A percentile compares a stretch with the other conserved stretches of the same genome.
phyloP scores from a whole-genome alignment of 2,329 filamentous ascomycete genomes.

The Bipolaris cookei region DNA sequence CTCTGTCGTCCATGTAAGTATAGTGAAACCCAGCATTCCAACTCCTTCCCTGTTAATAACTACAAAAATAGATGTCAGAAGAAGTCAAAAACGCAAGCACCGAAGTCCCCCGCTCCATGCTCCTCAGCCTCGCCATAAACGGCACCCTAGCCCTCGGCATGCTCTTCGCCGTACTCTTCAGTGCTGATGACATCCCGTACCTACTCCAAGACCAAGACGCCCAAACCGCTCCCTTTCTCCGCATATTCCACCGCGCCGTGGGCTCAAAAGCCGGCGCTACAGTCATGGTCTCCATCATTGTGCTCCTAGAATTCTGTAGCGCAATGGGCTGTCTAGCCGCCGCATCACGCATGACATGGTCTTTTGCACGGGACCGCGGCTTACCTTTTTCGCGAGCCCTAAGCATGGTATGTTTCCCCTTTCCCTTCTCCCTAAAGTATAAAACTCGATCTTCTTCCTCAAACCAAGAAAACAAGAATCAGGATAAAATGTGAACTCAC shows the following conservation, averaged over 20 bases:
- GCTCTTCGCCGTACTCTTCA: constrained; percentile 52
- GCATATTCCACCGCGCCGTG: constrained; percentile 53
- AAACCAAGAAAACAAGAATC: no score
- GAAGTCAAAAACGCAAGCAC: constrained; percentile 48
- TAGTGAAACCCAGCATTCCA: no score
- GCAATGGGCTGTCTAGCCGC: constrained; percentile 52
- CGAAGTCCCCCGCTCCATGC: constrained; percentile 52
- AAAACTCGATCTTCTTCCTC: no score
- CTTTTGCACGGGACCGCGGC: constrained; percentile 54
- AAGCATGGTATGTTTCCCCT: constrained; percentile 32
- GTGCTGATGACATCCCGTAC: constrained; percentile 39
- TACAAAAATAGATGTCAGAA: constrained; percentile 43
- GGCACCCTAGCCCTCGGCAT: constrained; percentile 51
- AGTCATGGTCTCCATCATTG: constrained; percentile 55
- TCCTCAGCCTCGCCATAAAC: constrained; percentile 52
- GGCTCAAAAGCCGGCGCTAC: constrained; percentile 51
- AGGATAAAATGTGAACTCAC: no score
- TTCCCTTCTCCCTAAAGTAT: background rate
- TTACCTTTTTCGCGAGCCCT: constrained; percentile 48
- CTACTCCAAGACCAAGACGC: constrained; percentile 27
- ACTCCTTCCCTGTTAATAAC: constrained; percentile 8
- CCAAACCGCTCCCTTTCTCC: constrained; percentile 55
- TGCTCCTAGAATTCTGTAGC: constrained; percentile 51
- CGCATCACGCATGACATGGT: constrained; percentile 53
- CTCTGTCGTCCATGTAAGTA: constrained; percentile 48